Evolutionary conservation across 441 rosid species (phyloP).

Genomic region (Omphalea diandra): DNA sequence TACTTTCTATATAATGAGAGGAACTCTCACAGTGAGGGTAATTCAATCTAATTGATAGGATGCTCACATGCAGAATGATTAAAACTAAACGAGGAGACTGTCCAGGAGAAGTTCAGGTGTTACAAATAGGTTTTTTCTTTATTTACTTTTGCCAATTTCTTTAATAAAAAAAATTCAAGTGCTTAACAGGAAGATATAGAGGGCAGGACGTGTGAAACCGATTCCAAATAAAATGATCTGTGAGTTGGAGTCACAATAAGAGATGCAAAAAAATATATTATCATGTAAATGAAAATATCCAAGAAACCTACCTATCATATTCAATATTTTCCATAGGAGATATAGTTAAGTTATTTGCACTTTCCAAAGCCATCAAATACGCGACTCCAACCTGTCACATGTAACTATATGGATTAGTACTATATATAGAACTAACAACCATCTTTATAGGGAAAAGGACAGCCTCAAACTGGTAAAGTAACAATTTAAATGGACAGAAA

Average conservation of each 20-base stretch:
- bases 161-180: background rate
- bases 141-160: background rate
- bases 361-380: constrained; percentile 84
- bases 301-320: constrained; percentile 63
- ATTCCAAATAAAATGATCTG: background rate
- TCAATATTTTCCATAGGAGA: constrained; percentile 79
- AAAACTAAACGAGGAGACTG: background rate
- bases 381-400: constrained; percentile 87
- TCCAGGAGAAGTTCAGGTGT: background rate
- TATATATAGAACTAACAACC: constrained; percentile 1
- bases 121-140: background rate
- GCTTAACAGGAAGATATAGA: background rate
- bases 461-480: background rate
- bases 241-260: constrained; percentile 3
- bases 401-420: constrained; percentile 16
- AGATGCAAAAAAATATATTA: background rate
- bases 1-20: no score
- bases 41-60: no score
- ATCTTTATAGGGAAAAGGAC: background rate
- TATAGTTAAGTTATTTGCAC: constrained; percentile 60
- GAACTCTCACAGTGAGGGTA: no score
- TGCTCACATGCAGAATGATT: no score
- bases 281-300: background rate
- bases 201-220: background rate
- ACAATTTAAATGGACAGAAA: background rate